phyloP scores from a whole-genome alignment of 2,329 filamentous ascomycete genomes.

The Penicillium frequentans region DNA sequence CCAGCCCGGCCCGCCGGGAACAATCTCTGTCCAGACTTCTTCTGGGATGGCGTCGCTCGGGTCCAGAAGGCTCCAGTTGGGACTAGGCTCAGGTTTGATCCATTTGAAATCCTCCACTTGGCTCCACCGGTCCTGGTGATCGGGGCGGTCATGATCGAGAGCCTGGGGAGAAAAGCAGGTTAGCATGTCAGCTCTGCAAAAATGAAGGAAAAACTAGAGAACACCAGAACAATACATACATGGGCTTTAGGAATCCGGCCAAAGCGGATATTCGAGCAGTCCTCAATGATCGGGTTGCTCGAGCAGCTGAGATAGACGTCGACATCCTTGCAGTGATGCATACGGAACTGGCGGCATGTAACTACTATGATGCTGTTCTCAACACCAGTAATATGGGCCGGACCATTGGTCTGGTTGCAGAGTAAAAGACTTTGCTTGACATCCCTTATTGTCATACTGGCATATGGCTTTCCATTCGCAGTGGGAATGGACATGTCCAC shows the following conservation, averaged over 20 bases:
- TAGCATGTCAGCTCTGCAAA: neutral
- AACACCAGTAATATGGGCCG: slow-evolving; percentile 78
- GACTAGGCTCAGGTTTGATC: slow-evolving; percentile 81
- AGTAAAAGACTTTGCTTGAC: slow-evolving; percentile 72
- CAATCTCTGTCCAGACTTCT: slow-evolving; percentile 67
- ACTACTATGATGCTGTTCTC: slow-evolving; percentile 74
- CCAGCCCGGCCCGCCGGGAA: slow-evolving; percentile 63
- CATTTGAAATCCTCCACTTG: slow-evolving; percentile 98
- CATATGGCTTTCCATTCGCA: slow-evolving; percentile 61
- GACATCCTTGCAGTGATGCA: slow-evolving; percentile 82
- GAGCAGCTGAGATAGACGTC: slow-evolving; percentile 79
- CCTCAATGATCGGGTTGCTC: slow-evolving; percentile 91
- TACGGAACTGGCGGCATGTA: slow-evolving; percentile 80
- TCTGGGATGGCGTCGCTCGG: slow-evolving; percentile 60
- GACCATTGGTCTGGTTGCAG: slow-evolving; percentile 74
- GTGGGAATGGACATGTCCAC: slow-evolving; percentile 76
- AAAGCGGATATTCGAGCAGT: slow-evolving; percentile 77
- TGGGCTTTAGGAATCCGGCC: slow-evolving; percentile 69
- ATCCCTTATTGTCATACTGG: slow-evolving; percentile 68
- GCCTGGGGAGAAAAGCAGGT: slow-evolving; percentile 21
- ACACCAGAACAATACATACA: slow-evolving; percentile 51
- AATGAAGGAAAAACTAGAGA: neutral
- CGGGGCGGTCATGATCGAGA: slow-evolving; percentile 30
- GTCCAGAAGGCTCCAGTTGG: slow-evolving; percentile 77
- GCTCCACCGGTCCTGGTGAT: slow-evolving; percentile 70